A percentile compares a stretch with the other conserved stretches of the same genome.
Conservation (phyloP, 2,329 filamentous ascomycete species). For the Cladophialophora exuberans region DNA sequence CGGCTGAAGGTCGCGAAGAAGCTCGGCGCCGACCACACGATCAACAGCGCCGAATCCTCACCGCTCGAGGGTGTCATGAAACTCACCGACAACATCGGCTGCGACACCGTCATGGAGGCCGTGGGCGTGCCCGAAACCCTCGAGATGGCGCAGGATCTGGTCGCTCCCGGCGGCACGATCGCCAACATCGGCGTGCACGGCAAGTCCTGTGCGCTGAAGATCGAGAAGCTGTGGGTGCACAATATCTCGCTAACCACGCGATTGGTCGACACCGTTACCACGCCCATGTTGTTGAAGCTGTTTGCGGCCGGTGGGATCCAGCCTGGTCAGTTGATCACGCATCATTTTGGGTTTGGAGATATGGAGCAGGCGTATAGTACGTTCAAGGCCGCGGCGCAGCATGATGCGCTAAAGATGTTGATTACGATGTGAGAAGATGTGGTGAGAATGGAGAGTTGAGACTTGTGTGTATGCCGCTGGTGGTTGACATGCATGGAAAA, state of each 20-base stretch:
- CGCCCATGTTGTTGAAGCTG: conserved; percentile 54
- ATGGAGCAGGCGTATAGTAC: conserved; percentile 52
- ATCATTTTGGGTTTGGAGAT: conserved; percentile 47
- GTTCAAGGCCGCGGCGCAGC: conserved; percentile 47
- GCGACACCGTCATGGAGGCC: conserved; percentile 62
- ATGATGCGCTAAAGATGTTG: conserved; percentile 50
- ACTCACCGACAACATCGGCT: conserved; percentile 56
- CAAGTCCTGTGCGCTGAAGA: conserved; percentile 54
- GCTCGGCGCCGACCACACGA: conserved; percentile 53
- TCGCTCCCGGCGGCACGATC: conserved; percentile 57
- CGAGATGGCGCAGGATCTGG: conserved; percentile 56
- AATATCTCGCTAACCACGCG: conserved; percentile 58
- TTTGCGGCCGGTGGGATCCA: conserved; percentile 48
- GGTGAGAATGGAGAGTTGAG: neutral
- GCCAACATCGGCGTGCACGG: conserved; percentile 65
- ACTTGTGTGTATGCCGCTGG: neutral
- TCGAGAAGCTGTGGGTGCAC: conserved; percentile 59
- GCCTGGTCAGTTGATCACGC: conserved; percentile 50
- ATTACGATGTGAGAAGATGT: conserved; percentile 34
- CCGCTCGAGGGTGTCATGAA: conserved; percentile 45
- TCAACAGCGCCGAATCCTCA: conserved; percentile 45
- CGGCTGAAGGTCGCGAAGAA: conserved; percentile 52
- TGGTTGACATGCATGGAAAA: too few relatives aligned
- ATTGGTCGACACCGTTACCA: conserved; percentile 53
- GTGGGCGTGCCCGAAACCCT: conserved; percentile 60